Percentiles rank a stretch among this genome's conserved stretches.
Evolutionary conservation across 805 yeast species (phyloP).

Genomic region (Lipomyces starkeyi): DNA sequence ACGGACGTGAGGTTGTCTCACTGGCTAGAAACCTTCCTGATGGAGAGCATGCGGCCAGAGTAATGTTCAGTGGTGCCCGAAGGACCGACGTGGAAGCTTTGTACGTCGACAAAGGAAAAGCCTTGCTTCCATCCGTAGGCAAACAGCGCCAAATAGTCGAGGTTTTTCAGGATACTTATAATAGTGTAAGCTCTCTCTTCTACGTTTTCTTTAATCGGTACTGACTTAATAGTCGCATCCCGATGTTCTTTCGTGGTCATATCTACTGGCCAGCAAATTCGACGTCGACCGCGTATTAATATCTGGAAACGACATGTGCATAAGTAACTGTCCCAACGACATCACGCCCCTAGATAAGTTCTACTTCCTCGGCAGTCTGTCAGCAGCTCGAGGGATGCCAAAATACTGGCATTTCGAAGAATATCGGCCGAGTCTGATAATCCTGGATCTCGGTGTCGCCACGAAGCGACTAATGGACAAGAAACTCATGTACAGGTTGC

Average conservation of each 20-base stretch:
- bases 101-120: conserved; percentile 26
- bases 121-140: neutral
- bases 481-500: conserved; percentile 17
- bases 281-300: conserved; percentile 24
- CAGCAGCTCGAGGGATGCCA: conserved; percentile 24
- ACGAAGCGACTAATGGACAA: conserved; percentile 28
- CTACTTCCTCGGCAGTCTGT: conserved; percentile 32
- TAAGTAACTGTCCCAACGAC: conserved; percentile 29
- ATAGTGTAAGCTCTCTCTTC: neutral
- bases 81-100: conserved; percentile 35
- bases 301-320: conserved; percentile 24
- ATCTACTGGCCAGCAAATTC: conserved; percentile 21
- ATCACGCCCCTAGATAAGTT: conserved; percentile 24
- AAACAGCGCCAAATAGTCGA: conserved; percentile 23
- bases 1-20: conserved; percentile 34
- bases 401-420: conserved; percentile 35
- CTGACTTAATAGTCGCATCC: conserved; percentile 10
- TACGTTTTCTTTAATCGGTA: neutral
- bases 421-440: conserved; percentile 23
- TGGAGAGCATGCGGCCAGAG: conserved; percentile 26
- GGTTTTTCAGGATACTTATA: conserved; percentile 28
- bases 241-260: conserved; percentile 34
- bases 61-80: conserved; percentile 27
- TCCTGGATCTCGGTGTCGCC: conserved; percentile 31
- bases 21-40: conserved; percentile 22